These are phyloP conservation scores for Dryas octopetala DNA, from an alignment of 306 rosid genomes.

Conservation along the genomic window DNA sequence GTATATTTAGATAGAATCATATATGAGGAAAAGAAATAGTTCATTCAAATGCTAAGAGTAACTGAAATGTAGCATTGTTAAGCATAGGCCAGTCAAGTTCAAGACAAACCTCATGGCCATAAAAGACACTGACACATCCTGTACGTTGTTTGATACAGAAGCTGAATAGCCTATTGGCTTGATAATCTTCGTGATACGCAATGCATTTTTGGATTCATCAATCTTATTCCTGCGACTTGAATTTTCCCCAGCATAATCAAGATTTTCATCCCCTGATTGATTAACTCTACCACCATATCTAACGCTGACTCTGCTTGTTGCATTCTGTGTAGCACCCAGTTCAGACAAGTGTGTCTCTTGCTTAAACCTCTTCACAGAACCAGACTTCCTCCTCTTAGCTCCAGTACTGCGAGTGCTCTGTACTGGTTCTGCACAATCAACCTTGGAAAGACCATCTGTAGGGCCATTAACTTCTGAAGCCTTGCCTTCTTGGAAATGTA, in stretches of 20 bases:
- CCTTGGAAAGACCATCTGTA: conserved; percentile 37
- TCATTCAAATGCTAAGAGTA: not conserved
- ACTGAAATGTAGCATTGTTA: not conserved
- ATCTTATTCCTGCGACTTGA: conserved; percentile 35
- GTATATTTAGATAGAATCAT: not conserved
- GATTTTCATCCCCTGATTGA: conserved; percentile 24
- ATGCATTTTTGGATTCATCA: conserved; percentile 37
- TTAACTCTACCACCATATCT: conserved; percentile 35
- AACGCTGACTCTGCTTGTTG: conserved; percentile 31
- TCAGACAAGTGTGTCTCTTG: conserved; percentile 42
- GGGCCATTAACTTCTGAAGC: conserved; percentile 30
- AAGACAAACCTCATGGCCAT: conserved; percentile 69
- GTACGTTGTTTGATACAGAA: conserved; percentile 48
- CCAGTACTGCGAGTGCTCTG: conserved; percentile 57
- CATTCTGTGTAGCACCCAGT: conserved; percentile 36
- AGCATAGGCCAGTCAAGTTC: not conserved
- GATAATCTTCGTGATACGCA: conserved; percentile 65
- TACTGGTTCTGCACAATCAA: conserved; percentile 34
- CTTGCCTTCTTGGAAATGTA: conserved; percentile 49
- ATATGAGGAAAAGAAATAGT: not conserved
- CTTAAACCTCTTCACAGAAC: conserved; percentile 82
- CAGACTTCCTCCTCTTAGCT: conserved; percentile 84
- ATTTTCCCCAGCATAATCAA: conserved; percentile 40
- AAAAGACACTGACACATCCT: conserved; percentile 67
- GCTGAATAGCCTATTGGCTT: conserved; percentile 75